Evolutionary conservation across 2,329 filamentous ascomycete species (phyloP).

Genomic region (Aspergillus sp.): DNA sequence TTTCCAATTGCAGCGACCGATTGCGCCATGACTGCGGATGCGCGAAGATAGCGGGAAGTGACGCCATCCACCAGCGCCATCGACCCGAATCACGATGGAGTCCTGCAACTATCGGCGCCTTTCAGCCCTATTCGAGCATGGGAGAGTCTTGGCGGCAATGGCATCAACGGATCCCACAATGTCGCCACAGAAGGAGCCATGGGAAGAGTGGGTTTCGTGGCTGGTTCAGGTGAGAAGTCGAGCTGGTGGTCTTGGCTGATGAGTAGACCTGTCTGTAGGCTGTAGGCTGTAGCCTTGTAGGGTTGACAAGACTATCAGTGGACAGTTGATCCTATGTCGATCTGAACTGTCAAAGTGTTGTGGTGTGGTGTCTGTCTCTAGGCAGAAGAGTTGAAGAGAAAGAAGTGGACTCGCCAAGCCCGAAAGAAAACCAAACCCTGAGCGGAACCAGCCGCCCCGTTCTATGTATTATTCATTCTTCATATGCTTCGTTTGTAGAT

Average conservation of each 20-base stretch:
- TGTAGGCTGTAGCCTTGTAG: neutral
- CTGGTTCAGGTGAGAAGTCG: neutral
- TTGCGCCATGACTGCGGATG: neutral
- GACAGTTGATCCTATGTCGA: too few relatives aligned
- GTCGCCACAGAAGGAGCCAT: neutral
- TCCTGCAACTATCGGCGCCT: neutral
- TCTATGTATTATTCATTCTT: too few relatives aligned
- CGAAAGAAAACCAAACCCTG: too few relatives aligned
- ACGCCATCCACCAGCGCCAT: neutral
- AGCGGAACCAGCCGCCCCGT: too few relatives aligned
- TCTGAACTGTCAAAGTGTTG: too few relatives aligned
- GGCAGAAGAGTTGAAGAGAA: too few relatives aligned
- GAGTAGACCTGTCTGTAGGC: neutral
- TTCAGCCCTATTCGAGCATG: neutral
- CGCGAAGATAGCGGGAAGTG: neutral
- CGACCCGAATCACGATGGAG: too few relatives aligned
- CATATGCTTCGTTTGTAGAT: too few relatives aligned
- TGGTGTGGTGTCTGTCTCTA: too few relatives aligned
- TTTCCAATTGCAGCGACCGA: neutral
- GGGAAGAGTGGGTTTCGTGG: neutral
- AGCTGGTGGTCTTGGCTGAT: neutral
- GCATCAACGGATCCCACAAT: slow-evolving; percentile 2
- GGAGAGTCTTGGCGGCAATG: neutral
- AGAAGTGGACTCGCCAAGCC: too few relatives aligned
- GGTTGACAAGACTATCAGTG: neutral